These are phyloP conservation scores for Fusarium sulawesiense DNA, from an alignment of 2,329 filamentous ascomycete species.

Conservation along the genomic window DNA sequence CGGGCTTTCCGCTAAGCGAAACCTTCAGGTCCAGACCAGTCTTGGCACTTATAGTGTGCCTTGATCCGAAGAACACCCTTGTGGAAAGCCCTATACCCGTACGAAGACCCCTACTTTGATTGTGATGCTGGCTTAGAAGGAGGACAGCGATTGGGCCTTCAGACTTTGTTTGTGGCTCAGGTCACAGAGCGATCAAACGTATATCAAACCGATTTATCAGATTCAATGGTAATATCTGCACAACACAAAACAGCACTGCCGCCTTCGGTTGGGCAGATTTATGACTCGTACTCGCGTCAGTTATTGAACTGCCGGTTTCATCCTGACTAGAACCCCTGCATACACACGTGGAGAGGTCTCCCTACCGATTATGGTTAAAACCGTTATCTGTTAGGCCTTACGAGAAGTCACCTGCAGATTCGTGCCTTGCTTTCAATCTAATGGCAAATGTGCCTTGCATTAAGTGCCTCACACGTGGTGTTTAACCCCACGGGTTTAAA, in stretches of 20 bases:
- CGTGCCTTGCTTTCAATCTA: not conserved
- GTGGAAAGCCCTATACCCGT: not conserved
- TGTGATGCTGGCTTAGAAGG: no score
- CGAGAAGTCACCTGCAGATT: not conserved
- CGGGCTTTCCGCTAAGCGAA: not conserved
- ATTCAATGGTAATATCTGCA: not conserved
- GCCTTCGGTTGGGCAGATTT: not conserved
- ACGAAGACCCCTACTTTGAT: no score
- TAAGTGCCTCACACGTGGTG: not conserved
- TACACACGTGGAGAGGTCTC: not conserved
- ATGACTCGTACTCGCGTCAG: not conserved
- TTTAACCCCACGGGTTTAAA: not conserved
- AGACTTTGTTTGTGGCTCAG: not conserved
- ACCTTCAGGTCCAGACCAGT: not conserved
- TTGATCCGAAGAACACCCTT: not conserved
- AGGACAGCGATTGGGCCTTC: not conserved
- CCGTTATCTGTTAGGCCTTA: not conserved
- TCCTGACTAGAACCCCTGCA: not conserved
- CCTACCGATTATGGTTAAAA: not conserved
- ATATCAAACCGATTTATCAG: not conserved
- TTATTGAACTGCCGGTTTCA: conserved; percentile 1
- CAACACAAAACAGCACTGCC: not conserved
- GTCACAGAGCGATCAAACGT: not conserved
- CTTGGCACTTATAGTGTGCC: not conserved
- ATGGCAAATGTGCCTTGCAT: not conserved